Base-by-base conservation (phyloP, 768 basidiomycete species). In the Mycena kentingensis region DNA sequence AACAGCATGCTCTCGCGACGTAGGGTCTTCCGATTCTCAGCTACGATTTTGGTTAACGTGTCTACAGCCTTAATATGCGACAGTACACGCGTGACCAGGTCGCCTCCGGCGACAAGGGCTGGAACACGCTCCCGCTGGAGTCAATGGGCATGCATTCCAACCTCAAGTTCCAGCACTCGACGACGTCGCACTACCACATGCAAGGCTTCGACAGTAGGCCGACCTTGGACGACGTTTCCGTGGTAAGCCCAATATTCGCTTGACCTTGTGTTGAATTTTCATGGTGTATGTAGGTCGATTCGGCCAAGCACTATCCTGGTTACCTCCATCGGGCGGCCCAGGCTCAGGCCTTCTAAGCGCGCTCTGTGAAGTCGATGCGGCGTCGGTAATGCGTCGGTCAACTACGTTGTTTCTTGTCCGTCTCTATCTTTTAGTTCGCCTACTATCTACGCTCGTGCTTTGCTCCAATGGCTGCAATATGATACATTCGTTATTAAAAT, bases 1-100 rank as follows among this genome's bases (percentile, higher is more conserved):
- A 58, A 58, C 27, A 58, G 57, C 39, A 58, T 58, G 57, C 31
- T 58, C n/a, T n/a, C 11, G 42, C 57, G 15, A 58, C 52, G 57
- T 58, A 34, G 5, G 45, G 34, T 8, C 21, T n/a, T n/a, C n/a
- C n/a, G 12, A 19, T 12, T 42, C 18, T 19, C 19, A 2, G 11
- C 6, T 18, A 29, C 7, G 16, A 5, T 19, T 18, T 1, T 18
- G n/a, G 16, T 24, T 19, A 26, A 13, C 3, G 3, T 48, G 22
- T n/a, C 3, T 24, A 11, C 37, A 57, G 56, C 16, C 51, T 58
- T 29, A 58, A 58, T 34, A 38, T 28, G 12, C 52, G 57, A 26
- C 25, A 51, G 19, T 39, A 19, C 39, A 34, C 38, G 15, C 52
- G 57, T 4, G 28, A 50, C 16, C 39, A 51, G 24, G 18, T 54